These are phyloP conservation scores for Thelephora aurantiotincta DNA, from an alignment of 768 basidiomycete species.

Conservation along the genomic window DNA sequence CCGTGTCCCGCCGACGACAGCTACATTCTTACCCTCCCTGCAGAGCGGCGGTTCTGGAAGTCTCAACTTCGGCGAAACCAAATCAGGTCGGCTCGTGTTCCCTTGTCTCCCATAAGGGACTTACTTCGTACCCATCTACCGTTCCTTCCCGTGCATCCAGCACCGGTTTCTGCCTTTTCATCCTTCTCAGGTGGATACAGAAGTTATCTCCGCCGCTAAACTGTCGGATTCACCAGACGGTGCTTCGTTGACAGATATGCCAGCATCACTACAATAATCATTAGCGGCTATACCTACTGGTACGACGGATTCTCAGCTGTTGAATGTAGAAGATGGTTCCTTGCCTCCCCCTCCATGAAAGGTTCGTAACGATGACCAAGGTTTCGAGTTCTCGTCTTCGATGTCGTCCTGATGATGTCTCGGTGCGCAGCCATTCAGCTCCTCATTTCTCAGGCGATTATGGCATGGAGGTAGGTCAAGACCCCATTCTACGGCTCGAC, in stretches of 20 bases:
- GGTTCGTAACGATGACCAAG: constrained; percentile 24
- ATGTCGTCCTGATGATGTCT: neutral
- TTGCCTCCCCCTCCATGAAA: constrained; percentile 45
- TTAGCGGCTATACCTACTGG: constrained; percentile 39
- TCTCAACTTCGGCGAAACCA: constrained; percentile 9
- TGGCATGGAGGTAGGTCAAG: constrained; percentile 39
- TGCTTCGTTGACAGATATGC: constrained; percentile 7
- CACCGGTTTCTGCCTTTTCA: constrained; percentile 24
- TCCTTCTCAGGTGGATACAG: constrained; percentile 30
- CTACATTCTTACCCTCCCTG: constrained; percentile 15
- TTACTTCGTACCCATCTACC: neutral
- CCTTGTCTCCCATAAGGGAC: too few relatives aligned
- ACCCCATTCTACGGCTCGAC: neutral
- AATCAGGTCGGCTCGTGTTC: neutral
- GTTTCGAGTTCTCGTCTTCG: neutral
- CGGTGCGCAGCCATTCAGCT: constrained; percentile 37
- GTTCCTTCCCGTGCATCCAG: constrained; percentile 1
- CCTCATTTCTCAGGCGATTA: constrained; percentile 51
- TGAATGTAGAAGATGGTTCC: constrained; percentile 33
- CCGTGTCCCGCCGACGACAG: constrained; percentile 1
- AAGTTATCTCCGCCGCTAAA: too few relatives aligned
- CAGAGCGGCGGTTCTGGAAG: constrained; percentile 13
- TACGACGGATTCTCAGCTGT: constrained; percentile 29
- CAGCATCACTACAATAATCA: constrained; percentile 10
- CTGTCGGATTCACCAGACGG: neutral